phyloP scores from a whole-genome alignment of 768 basidiomycete species.

The Chlorophyllum brunneum region DNA sequence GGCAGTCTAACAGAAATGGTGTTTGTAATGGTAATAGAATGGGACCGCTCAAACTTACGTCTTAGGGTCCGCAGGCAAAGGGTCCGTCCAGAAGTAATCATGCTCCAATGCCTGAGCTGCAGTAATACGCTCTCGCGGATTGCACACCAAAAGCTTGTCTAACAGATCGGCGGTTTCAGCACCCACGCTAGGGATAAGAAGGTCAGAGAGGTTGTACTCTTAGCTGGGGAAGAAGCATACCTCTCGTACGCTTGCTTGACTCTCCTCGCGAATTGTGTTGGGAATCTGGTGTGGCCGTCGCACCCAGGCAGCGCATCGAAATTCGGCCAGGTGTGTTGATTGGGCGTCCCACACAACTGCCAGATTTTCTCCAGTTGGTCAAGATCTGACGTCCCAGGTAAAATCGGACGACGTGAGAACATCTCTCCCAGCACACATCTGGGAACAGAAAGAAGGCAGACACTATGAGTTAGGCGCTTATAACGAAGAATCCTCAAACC shows the following conservation, averaged over 20 bases:
- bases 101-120: slow-evolving; percentile 87
- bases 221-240: slow-evolving; percentile 34
- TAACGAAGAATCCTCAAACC: background rate
- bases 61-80: slow-evolving; percentile 81
- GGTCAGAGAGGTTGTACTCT: background rate
- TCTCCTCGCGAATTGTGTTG: slow-evolving; percentile 43
- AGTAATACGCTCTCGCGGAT: slow-evolving; percentile 81
- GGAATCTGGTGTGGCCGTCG: slow-evolving; percentile 70
- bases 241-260: slow-evolving; percentile 55
- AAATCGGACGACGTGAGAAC: slow-evolving; percentile 83
- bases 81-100: slow-evolving; percentile 92
- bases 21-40: background rate
- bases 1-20: slow-evolving; percentile 46
- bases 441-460: slow-evolving; percentile 6
- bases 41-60: slow-evolving; percentile 40
- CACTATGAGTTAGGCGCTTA: background rate
- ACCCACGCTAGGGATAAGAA: slow-evolving; percentile 46
- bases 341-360: slow-evolving; percentile 84
- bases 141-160: slow-evolving; percentile 77
- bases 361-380: slow-evolving; percentile 92
- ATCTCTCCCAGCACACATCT: slow-evolving; percentile 98
- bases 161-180: slow-evolving; percentile 76
- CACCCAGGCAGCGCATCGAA: slow-evolving; percentile 73
- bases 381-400: slow-evolving; percentile 85
- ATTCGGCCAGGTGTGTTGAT: slow-evolving; percentile 78